These are phyloP conservation scores for Aspergillus carlsbadensis DNA, from an alignment of 495 filamentous ascomycete species.

Conservation along the genomic window DNA sequence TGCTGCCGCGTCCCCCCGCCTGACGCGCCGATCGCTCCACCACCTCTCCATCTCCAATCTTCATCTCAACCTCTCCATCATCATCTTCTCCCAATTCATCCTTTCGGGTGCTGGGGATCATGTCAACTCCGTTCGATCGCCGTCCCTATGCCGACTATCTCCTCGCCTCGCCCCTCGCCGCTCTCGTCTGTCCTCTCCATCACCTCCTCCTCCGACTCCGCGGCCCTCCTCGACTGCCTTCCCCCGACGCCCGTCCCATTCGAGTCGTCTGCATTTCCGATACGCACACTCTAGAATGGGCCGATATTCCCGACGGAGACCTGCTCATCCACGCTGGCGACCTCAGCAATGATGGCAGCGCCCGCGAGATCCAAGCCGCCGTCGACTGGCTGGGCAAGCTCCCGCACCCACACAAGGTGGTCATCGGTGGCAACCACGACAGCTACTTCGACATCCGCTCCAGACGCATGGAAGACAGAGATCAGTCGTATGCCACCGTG, in stretches of 20 bases:
- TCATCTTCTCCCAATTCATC: too few relatives aligned
- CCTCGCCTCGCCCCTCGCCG: slow-evolving; percentile 48
- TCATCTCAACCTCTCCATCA: too few relatives aligned
- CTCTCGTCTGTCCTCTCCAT: slow-evolving; percentile 56
- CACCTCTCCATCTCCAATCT: neutral
- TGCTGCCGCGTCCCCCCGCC: too few relatives aligned
- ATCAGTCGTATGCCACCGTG: slow-evolving; percentile 32
- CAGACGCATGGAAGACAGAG: slow-evolving; percentile 41
- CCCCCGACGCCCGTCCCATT: slow-evolving; percentile 54
- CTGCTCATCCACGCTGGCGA: slow-evolving; percentile 90
- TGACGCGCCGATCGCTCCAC: neutral
- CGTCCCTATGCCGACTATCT: slow-evolving; percentile 47
- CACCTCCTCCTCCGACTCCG: slow-evolving; percentile 61
- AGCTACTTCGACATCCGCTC: slow-evolving; percentile 68
- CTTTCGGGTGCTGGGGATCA: slow-evolving; percentile 6
- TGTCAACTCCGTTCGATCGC: slow-evolving; percentile 48
- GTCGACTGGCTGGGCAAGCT: slow-evolving; percentile 75
- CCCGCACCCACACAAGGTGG: slow-evolving; percentile 75
- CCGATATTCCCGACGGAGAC: slow-evolving; percentile 70
- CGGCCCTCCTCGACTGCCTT: slow-evolving; percentile 54
- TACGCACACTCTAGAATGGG: slow-evolving; percentile 70
- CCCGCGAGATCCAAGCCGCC: slow-evolving; percentile 68
- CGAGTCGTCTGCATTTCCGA: slow-evolving; percentile 88
- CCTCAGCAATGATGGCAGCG: slow-evolving; percentile 69
- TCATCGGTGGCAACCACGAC: slow-evolving; percentile 90